Conservation (phyloP, 371 early-diverging fungal genomes). For the Mucor velutinosus region DNA sequence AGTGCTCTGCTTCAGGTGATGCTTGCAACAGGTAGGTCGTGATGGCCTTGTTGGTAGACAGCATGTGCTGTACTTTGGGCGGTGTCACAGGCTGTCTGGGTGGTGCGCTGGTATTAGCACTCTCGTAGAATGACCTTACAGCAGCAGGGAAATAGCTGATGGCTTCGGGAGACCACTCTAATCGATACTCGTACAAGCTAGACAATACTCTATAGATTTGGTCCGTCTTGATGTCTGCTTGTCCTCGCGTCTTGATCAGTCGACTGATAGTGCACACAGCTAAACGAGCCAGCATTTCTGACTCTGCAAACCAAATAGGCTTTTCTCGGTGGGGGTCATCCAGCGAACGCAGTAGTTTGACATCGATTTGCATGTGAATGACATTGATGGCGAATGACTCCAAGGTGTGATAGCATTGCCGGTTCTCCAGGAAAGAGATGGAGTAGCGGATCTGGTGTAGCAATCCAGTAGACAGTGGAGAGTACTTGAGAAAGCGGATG, state of each 20-base stretch:
- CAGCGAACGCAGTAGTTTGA: slow-evolving; percentile 59
- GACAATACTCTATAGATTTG: slow-evolving; percentile 56
- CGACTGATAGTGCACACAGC: slow-evolving; percentile 61
- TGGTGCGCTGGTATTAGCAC: slow-evolving; percentile 22
- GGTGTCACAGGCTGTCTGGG: slow-evolving; percentile 39
- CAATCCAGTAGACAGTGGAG: slow-evolving; percentile 50
- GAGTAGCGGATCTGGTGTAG: slow-evolving; percentile 68
- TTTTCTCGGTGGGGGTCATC: slow-evolving; percentile 65
- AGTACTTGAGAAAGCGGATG: slow-evolving; percentile 54
- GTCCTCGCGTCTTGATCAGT: slow-evolving; percentile 66
- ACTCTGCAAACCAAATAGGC: slow-evolving; percentile 68
- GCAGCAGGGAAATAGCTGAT: slow-evolving; percentile 58
- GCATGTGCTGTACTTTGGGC: slow-evolving; percentile 30
- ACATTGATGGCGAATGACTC: slow-evolving; percentile 68
- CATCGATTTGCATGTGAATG: slow-evolving; percentile 64
- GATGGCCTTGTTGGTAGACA: slow-evolving; percentile 35
- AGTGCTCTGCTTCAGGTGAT: slow-evolving; percentile 34
- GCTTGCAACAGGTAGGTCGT: slow-evolving; percentile 42
- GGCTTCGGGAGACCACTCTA: slow-evolving; percentile 62
- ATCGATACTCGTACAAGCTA: slow-evolving; percentile 52
- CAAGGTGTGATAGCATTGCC: slow-evolving; percentile 66
- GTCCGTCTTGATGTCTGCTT: slow-evolving; percentile 62
- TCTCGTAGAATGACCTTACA: slow-evolving; percentile 52
- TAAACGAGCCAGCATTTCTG: slow-evolving; percentile 64
- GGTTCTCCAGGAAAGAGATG: slow-evolving; percentile 61